Evolutionary conservation across 441 rosid genomes (phyloP).

Genomic region (Mallotus repandus): DNA sequence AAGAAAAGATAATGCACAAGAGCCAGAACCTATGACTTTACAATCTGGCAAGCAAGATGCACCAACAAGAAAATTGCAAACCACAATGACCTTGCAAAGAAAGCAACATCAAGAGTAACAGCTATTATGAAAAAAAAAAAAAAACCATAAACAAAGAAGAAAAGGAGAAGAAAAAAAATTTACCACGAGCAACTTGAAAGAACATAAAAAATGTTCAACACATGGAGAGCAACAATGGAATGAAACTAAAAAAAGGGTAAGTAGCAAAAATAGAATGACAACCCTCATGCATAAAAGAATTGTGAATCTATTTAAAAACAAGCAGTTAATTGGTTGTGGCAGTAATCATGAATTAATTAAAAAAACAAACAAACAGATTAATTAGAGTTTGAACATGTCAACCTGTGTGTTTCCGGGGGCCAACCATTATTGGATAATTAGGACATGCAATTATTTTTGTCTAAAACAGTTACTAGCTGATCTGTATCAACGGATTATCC

Average conservation of each 20-base stretch:
- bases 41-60: neutral
- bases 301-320: neutral
- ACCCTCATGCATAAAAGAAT: neutral
- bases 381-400: conserved; percentile 1
- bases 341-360: neutral
- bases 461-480: neutral
- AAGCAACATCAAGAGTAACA: neutral
- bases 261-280: neutral
- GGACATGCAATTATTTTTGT: conserved; percentile 1
- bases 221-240: no score
- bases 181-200: neutral
- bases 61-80: neutral
- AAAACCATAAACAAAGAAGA: neutral
- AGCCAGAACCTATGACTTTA: neutral
- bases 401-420: neutral
- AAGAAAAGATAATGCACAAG: neutral
- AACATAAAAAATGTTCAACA: neutral
- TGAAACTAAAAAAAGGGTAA: neutral
- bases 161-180: neutral
- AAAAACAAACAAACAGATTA: neutral
- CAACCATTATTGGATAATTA: conserved; percentile 8
- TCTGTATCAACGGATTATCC: neutral
- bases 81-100: conserved; percentile 10
- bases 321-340: neutral
- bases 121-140: neutral